A percentile compares a stretch with the other conserved stretches of the same genome.
Evolutionary conservation across 1,139 yeast species (phyloP).

Genomic region (Yamadazyma dendronema): DNA sequence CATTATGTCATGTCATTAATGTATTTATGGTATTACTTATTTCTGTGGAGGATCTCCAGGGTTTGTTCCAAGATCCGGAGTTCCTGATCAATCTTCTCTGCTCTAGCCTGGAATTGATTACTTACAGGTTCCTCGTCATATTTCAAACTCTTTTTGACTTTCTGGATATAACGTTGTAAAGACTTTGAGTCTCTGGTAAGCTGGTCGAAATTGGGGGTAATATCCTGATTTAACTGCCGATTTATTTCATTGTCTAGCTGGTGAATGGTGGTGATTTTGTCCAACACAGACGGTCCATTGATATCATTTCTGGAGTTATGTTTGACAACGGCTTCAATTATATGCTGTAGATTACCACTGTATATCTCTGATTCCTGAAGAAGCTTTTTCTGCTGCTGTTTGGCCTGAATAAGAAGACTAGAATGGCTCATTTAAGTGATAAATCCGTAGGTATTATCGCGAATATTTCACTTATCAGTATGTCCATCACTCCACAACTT

Average conservation of each 20-base stretch:
- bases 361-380: slow-evolving; percentile 28
- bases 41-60: slow-evolving; percentile 16
- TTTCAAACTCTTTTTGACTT: neutral
- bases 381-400: slow-evolving; percentile 29
- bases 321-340: slow-evolving; percentile 24
- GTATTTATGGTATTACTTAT: neutral
- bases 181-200: slow-evolving; percentile 23
- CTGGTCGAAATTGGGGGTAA: slow-evolving; percentile 24
- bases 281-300: slow-evolving; percentile 29
- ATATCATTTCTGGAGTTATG: slow-evolving; percentile 26
- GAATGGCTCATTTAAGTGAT: slow-evolving; percentile 21
- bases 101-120: slow-evolving; percentile 38
- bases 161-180: neutral
- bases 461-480: neutral
- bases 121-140: slow-evolving; percentile 16
- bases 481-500: slow-evolving; percentile 5
- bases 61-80: slow-evolving; percentile 47
- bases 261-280: slow-evolving; percentile 46
- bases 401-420: slow-evolving; percentile 35
- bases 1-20: neutral
- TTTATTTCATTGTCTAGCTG: slow-evolving; percentile 39
- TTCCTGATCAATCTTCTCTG: slow-evolving; percentile 47
- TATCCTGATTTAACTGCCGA: slow-evolving; percentile 30
- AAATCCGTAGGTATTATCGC: neutral
- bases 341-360: slow-evolving; percentile 27